Evolutionary conservation across 495 filamentous ascomycete species (phyloP), one percentile per base, ranked within the genome.

Genomic region (Margaritispora aquatica): DNA sequence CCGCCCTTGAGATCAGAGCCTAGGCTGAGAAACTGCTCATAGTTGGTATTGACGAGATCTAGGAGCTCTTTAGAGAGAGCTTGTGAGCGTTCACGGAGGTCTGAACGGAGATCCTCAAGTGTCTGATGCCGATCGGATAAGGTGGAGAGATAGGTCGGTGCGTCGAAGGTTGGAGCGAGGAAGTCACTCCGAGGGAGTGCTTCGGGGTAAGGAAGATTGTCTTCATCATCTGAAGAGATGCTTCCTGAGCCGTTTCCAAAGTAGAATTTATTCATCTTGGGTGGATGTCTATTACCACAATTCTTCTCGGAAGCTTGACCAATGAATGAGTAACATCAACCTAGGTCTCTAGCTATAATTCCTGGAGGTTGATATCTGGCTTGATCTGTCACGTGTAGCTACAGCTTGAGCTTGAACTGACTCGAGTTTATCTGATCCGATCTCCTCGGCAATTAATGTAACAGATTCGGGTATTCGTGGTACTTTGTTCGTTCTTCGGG

Each of bases 31-130:
- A 97, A 97, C 63, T 93, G 89, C 41, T 87, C 84, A 69, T 97
- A 97, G 70, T 97, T 92, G 27, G 87, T 79, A 68, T 97, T 97
- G 60, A 99, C 92, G 1, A 97, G 81, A 69, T 96, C 92, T 3
- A 97, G 77, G 9, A 99, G 76, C 70, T 99, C 93, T 56, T 85
- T 84, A 60, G 82, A 85, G 51, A 97, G 81, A 19, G 84, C 76
- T 61, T 87, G 81, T 57, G 83, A 85, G 23, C 94, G 80, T 47
- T 87, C 78, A 17, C 91, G 84, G 2, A 99, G 78, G 64, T 99
- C 95, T 26, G 84, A 71, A 17, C 92, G 88, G 19, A 99, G 78
- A 70, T 99, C 95, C 70, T 96, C 93, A 50, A 99, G 88, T 1
- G 90, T 96, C 69, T 98, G 94, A 68, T 97, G 92, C 0, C 94